These are phyloP conservation scores for Exophiala dermatitidis DNA, from an alignment of 2,329 filamentous ascomycete genomes.

Conservation along the genomic window DNA sequence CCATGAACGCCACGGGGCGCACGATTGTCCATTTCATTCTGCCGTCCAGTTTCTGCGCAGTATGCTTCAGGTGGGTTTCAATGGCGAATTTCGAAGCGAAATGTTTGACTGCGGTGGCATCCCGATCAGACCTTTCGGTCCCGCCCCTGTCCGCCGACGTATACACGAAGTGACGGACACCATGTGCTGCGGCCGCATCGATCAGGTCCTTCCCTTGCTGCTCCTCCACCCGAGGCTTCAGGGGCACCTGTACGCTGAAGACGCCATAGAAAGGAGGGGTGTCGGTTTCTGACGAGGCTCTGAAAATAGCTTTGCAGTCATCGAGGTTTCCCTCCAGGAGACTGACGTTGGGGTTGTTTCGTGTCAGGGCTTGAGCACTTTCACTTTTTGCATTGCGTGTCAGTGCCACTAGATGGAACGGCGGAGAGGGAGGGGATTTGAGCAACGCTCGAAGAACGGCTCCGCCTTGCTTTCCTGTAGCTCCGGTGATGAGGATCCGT, in stretches of 20 bases:
- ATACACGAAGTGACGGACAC: slow-evolving; percentile 35
- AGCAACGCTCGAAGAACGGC: slow-evolving; percentile 41
- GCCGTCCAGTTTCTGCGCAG: slow-evolving; percentile 12
- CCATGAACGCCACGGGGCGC: slow-evolving; percentile 27
- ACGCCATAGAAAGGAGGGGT: slow-evolving; percentile 22
- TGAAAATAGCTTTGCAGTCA: slow-evolving; percentile 14
- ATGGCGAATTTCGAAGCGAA: slow-evolving; percentile 28
- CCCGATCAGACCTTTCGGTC: slow-evolving; percentile 10
- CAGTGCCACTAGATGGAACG: slow-evolving; percentile 20
- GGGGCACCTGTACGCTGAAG: slow-evolving; percentile 19
- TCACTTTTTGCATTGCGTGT: slow-evolving; percentile 19
- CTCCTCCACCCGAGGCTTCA: slow-evolving; percentile 27
- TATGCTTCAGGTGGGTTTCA: slow-evolving; percentile 25
- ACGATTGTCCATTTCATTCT: slow-evolving; percentile 27
- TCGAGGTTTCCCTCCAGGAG: slow-evolving; percentile 22
- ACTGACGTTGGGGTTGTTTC: slow-evolving; percentile 17
- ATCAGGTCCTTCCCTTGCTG: slow-evolving; percentile 34
- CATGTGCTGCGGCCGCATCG: slow-evolving; percentile 30
- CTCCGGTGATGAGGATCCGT: slow-evolving; percentile 39
- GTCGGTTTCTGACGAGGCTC: slow-evolving; percentile 4
- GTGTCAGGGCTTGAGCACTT: slow-evolving; percentile 15
- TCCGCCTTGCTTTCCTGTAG: slow-evolving; percentile 45
- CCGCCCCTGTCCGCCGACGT: slow-evolving; percentile 35
- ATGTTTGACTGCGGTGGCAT: slow-evolving; percentile 28
- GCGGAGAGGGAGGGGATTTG: slow-evolving; percentile 16